phyloP scores from a whole-genome alignment of 306 rosid species.

The Prosopis cineraria region DNA sequence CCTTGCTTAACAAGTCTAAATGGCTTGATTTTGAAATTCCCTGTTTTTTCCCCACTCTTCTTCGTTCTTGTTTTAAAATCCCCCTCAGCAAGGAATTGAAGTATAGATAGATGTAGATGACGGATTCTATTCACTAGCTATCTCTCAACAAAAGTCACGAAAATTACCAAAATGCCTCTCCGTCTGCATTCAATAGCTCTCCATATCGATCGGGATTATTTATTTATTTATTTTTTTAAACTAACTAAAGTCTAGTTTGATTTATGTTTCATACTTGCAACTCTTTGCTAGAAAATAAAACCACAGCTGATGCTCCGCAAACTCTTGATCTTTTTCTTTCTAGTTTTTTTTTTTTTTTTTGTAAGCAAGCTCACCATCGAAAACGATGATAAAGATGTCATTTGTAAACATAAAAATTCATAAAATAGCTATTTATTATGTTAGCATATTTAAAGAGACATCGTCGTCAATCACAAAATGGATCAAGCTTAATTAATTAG shows the following conservation, averaged over 20 bases:
- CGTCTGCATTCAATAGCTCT: background rate
- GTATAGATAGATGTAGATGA: background rate
- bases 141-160: background rate
- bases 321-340: background rate
- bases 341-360: too few species aligned
- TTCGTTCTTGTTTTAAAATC: background rate
- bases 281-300: background rate
- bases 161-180: background rate
- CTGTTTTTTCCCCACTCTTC: too few species aligned
- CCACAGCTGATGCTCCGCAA: background rate
- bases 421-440: too few species aligned
- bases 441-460: too few species aligned
- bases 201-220: background rate
- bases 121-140: background rate
- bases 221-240: background rate
- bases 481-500: background rate
- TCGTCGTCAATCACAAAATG: background rate
- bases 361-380: background rate
- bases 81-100: background rate
- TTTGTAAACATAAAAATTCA: background rate
- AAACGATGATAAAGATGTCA: background rate
- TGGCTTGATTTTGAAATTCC: conserved; percentile 19
- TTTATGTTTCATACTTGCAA: background rate
- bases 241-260: background rate
- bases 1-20: conserved; percentile 35